Base-by-base conservation (phyloP, 208 protist species). In the Trypanosoma caninum region DNA sequence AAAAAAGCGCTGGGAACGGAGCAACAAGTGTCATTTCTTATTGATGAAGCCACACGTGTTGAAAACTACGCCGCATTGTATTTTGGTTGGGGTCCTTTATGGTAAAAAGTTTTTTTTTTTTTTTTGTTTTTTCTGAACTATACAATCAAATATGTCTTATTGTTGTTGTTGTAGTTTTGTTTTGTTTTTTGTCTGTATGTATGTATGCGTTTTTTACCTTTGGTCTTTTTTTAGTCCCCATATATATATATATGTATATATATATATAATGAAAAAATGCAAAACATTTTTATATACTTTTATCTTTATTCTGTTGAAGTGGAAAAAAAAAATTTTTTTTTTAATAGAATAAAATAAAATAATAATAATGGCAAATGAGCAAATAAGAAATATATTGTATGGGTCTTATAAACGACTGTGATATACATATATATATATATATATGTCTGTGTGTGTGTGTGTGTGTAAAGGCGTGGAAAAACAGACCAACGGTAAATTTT, bases 51-150 rank as follows among this genome's bases (percentile, higher is more conserved):
- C 8, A 93, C 89, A 9, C 74, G 82, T 8, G 48, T 87, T 14
- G 85, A 97, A 53, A 97, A 97, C 68, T 91, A 91, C 70, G 80
- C 89, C 22, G 87, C 84, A 30, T 57, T 94, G 55, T 97, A 95
- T 72, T 93, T 94, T 74, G 92, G 92, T 31, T 97, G 92, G 92
- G 87, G 86, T 1, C 92, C 92, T 22, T 65, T 95, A 47, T 95
- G 89, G 92, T 97, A 30, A 30, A 16, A 27, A 13, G 16, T 52
- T 38, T 4, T 57, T 57, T 6, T 52, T 41, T 6, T 52, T 62
- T n/a, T 20, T 33, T 33, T 71, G 42, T 31, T 59, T 28, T 18
- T 46, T 20, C 25, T 59, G 28, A 16, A 58, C 14, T 33, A 30
- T 57, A 4, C 27, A 59, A n/a, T n/a, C n/a, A n/a, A n/a, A n/a